Evolutionary conservation across 352 stramenopile genomes (phyloP), one percentile per base, ranked within the genome.

Genomic region (Globisporangium cylindrosporum): DNA sequence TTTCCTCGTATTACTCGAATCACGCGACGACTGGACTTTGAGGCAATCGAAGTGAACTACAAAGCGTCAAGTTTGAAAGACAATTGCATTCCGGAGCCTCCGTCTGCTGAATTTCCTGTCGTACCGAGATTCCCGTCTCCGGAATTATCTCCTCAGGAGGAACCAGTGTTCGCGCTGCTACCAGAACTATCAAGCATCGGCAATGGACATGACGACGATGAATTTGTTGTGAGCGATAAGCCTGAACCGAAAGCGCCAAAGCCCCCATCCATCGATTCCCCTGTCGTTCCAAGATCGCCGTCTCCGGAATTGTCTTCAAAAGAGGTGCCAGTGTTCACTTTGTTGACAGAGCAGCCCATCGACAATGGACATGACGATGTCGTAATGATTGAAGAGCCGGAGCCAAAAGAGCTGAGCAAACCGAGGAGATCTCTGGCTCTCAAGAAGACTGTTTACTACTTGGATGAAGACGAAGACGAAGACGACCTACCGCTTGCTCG

Each of bases 21-120:
- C 34, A 86, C 80, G 6, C 77, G 82, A 9, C 72, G 82, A 34
- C 66, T 93, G 56, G 70, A 74, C 46, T 93, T 90, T 67, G 75
- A 82, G 48, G 67, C 67, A 0, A 38, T 66, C 12, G 60, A 72
- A 24, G 29, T 41, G 2, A 24, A 22, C 41, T 46, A 9, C 1
- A 60, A 63, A 41, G n/a, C 18, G 20, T 27, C 22, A 22, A 12
- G 8, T 24, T 29, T 7, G 4, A 66, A 49, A 22, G 73, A 68
- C 8, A 76, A 81, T 49, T 81, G 78, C 43, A 68, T 86, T 10
- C 76, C 78, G 24, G 46, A 70, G 20, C 67, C 67, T 0, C 74
- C 78, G 18, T 46, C 22, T 43, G 25, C 34, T 59, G 10, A 34
- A 38, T 24, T 73, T 46, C 36, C 36, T 25, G n/a, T 56, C 32